Evolutionary conservation across 2,329 filamentous ascomycete species (phyloP).

Genomic region (Penicillium janthinellum): DNA sequence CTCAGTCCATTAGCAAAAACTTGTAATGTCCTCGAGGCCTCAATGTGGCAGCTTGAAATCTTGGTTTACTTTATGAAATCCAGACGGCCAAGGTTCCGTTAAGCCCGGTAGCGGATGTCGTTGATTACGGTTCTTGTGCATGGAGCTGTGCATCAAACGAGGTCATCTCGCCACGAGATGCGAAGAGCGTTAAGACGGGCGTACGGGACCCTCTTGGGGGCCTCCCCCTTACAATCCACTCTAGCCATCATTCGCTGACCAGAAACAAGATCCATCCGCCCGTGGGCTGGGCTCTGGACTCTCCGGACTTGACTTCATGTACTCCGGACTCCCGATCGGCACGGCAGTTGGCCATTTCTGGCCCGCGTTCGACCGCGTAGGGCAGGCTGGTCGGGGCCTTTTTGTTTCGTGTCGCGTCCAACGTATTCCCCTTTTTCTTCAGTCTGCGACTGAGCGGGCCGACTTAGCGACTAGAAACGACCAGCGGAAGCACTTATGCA

Average conservation of each 20-base stretch:
- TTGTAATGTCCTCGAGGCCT: not conserved
- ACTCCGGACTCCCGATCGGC: slow-evolving; percentile 11
- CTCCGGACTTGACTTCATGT: not conserved
- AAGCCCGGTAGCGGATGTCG: not conserved
- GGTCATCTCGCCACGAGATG: not conserved
- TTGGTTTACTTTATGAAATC: not conserved
- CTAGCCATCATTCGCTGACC: not conserved
- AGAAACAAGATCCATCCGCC: not conserved
- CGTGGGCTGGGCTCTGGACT: slow-evolving; percentile 8
- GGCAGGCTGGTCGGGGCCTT: not conserved
- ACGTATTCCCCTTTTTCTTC: slow-evolving; percentile 1
- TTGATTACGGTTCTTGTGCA: not conserved
- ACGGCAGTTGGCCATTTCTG: slow-evolving; percentile 9
- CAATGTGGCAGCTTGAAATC: not conserved
- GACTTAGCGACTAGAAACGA: not conserved
- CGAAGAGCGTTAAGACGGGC: slow-evolving; percentile 3
- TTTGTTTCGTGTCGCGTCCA: slow-evolving; percentile 8
- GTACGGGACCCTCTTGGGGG: not conserved
- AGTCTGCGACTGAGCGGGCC: not conserved
- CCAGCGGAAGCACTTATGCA: slow-evolving; percentile 15
- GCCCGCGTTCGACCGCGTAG: slow-evolving; percentile 9
- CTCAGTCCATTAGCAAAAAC: not conserved
- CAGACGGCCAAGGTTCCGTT: not conserved
- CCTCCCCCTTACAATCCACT: slow-evolving; percentile 5
- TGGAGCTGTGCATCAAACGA: not conserved